Evolutionary conservation across 768 basidiomycete species (phyloP), one percentile per base, ranked within the genome.

Genomic region (Agaricus subrufescens): DNA sequence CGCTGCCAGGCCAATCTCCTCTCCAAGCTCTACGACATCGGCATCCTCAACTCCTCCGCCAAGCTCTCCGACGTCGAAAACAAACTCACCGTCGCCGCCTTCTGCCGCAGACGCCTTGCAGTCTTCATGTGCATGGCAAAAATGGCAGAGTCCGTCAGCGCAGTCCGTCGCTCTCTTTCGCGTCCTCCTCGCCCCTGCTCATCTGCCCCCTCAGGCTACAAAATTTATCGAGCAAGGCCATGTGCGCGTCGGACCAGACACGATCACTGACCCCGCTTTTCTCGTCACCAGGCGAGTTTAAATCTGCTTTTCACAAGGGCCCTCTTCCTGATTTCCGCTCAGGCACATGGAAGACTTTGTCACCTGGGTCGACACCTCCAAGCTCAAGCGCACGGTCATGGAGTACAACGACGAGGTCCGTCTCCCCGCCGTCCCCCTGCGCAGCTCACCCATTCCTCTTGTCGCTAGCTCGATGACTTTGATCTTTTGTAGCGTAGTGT

Each of bases 321-420:
- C 38, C 54, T 56, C 23, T 46, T 47, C 30, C 58, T 39, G 39
- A 39, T 31, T 12, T 44, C 50, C 26, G 26, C 51, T 49, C 59
- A 91, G 96, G 64, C 90, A 94, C 62, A 95, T 97, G 94, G 94
- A 98, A 67, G 97, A 99, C 78, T 99, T 95, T 72, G 93, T 98
- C 45, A 99, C 97, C 37, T 99, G 97, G 97, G 95, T 98, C 23
- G 95, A 98, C 67, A 93, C 93, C 26, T 95, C 92, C 62, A 96
- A 96, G 69, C 82, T 98, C 67, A 98, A 96, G 84, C 81, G 96
- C 53, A 94, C 92, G 0, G 85, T 98, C 71, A 88, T 94, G 89
- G 73, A 78, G 58, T 99, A 99, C 79, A 99, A 99, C 68, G 95
- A 97, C 73, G 88, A 97, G 84, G 91, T 91, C 52, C 25, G 45